Evolutionary conservation across 2,329 filamentous ascomycete genomes (phyloP), one percentile per base, ranked within the genome.

Genomic region (Fusarium illudens): DNA sequence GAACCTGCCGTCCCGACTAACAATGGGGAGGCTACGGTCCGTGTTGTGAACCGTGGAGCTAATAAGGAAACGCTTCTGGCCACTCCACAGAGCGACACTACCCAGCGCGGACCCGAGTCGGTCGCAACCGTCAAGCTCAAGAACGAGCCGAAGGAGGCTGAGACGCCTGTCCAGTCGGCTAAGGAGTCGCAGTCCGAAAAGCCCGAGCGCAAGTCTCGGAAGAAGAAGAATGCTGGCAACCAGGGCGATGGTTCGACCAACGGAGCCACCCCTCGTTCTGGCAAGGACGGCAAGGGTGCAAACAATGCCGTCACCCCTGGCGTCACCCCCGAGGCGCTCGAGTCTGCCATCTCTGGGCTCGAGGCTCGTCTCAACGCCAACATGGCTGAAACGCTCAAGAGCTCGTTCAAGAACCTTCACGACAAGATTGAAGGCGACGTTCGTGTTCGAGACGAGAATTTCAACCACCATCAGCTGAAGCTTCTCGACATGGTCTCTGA

Each of bases 401-500:
- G 88, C 15, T 84, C 87, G 12, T 79, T 91, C 49, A 84, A 84
- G 71, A 89, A 86, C 67, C 84, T 92, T 67, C 83, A 91, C 58
- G 83, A 87, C 73, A 88, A 84, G 71, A 82, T 89, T 57, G 86
- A 87, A 65, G 89, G 92, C 50, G 94, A 97, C 49, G 82, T 84
- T 37, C 80, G 82, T 44, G 75, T 77, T 36, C 83, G 85, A 12
- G 84, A 87, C 58, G 79, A 81, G 49, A 82, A 80, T 61, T 87
- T 87, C 71, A 82, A 84, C 60, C 77, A 81, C 68, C 84, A 84
- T 61, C 86, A 87, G 73, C 78, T 84, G 17, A 83, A 84, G 70
- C 78, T 89, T 17, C 80, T 89, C 39, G 84, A 87, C 64, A 83
- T 86, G 76, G 86, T 89, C 34, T 87, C 86, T 5, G 81, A 86